A percentile compares a stretch with the other conserved stretches of the same genome.
phyloP scores from a whole-genome alignment of 2,329 filamentous ascomycete species.

The Fusarium humuli region DNA sequence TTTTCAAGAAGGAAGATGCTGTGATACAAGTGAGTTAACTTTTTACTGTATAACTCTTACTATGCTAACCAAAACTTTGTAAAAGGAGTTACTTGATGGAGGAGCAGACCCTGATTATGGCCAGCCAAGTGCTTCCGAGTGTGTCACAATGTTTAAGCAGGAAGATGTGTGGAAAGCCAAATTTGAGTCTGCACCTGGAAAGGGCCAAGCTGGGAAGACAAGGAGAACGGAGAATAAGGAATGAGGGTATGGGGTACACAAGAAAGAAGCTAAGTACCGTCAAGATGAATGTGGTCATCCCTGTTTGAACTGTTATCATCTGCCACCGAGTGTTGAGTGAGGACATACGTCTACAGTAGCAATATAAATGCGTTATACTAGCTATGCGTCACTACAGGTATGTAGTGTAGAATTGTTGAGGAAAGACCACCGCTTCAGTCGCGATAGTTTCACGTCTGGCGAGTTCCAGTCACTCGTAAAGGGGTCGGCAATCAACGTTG shows the following conservation, averaged over 20 bases:
- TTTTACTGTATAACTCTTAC: too few species aligned
- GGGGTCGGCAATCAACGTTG: neutral
- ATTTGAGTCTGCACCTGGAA: slow-evolving; percentile 62
- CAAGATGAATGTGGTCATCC: neutral
- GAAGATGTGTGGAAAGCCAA: slow-evolving; percentile 62
- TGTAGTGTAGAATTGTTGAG: neutral
- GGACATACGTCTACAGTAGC: neutral
- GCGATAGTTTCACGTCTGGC: neutral
- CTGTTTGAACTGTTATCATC: neutral
- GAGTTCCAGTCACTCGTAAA: neutral
- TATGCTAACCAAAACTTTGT: neutral
- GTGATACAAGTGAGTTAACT: slow-evolving; percentile 65
- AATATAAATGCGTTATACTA: neutral
- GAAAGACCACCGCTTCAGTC: neutral
- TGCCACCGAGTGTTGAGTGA: neutral
- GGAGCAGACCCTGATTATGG: slow-evolving; percentile 67
- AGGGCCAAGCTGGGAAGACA: slow-evolving; percentile 48
- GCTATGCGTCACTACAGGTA: neutral
- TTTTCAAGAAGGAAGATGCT: slow-evolving; percentile 76
- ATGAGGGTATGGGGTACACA: neutral
- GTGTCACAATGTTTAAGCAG: slow-evolving; percentile 64
- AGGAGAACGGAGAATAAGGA: neutral
- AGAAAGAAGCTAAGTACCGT: neutral
- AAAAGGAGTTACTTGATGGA: slow-evolving; percentile 60
- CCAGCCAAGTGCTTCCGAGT: slow-evolving; percentile 61